Evolutionary conservation across 768 basidiomycete species (phyloP), one percentile per base, ranked within the genome.

Genomic region (Scleroderma bovista): DNA sequence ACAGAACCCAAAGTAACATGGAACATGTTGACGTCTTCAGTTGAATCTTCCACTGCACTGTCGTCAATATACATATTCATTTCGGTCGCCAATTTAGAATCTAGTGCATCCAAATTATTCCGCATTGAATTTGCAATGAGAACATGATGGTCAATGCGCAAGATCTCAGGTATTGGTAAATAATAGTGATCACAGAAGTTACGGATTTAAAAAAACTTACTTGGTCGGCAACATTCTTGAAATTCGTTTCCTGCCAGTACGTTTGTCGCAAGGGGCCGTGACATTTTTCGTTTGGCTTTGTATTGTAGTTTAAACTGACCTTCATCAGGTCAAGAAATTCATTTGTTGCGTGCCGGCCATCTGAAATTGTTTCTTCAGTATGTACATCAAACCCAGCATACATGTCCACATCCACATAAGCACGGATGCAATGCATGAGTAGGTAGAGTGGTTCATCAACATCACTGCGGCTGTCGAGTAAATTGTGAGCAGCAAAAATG

Each of bases 221-320:
- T 60, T 72, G 70, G 0, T 43, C 36, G 0, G 59, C 67, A 19
- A 69, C 57, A 45, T 71, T 46, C 44, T 67, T 69, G 51, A 67
- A 67, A 46, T 73, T 73, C 2, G 71, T 69, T 10, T 55, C 53
- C 1, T n/a, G 34, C 10, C 52, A 56, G 29, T 70, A 71, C 6
- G 44, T 52, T 17, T 42, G 19, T 22, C 23, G 19, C 22, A 42
- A 23, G 2, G 22, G 40, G 11, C 40, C 40, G 23, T 42, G 40
- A 15, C 19, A 20, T 17, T 42, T 42, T 22, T 42, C 40, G 15
- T 42, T 42, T 16, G 22, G 40, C 22, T 42, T 42, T 5, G 40
- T 42, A 15, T 24, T 42, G 40, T 20, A 42, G 5, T 46, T 54
- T 36, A 34, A 50, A 31, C 43, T 23, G 54, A 66, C 67, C 40